phyloP scores from a whole-genome alignment of 495 filamentous ascomycete genomes.

The Alectoria sarmentosa region DNA sequence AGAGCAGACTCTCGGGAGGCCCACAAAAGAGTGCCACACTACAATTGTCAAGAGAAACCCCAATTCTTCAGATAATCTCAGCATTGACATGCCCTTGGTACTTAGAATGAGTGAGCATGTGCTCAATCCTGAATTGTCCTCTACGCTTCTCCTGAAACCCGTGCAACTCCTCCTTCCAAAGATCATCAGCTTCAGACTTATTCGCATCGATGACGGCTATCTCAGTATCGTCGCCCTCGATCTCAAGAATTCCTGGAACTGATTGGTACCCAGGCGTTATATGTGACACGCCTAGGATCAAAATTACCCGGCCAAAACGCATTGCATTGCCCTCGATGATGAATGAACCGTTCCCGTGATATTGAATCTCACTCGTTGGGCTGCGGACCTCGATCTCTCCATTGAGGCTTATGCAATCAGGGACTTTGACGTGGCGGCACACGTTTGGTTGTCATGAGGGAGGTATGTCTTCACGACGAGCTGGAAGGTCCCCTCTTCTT shows the following conservation, averaged over 20 bases:
- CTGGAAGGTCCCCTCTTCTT: conserved; percentile 1
- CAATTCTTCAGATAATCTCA: neutral
- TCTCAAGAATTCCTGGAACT: neutral
- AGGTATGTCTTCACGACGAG: neutral
- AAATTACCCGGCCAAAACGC: neutral
- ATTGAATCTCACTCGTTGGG: neutral
- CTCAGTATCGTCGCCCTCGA: neutral
- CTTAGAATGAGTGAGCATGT: neutral
- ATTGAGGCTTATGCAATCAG: conserved; percentile 7
- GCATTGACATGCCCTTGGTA: neutral
- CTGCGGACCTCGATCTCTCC: neutral
- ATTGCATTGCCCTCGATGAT: neutral
- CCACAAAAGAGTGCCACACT: neutral
- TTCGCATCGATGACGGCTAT: conserved; percentile 1
- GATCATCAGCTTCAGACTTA: neutral
- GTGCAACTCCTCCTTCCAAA: neutral
- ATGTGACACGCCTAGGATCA: no score
- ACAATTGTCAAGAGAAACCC: neutral
- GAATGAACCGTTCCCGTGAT: neutral
- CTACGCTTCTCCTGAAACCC: no score
- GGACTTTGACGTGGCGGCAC: conserved; percentile 1
- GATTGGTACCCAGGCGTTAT: neutral
- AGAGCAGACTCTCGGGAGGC: neutral
- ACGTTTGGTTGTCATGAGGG: neutral
- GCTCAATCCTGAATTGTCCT: conserved; percentile 1